These are phyloP conservation scores for Flueggea neowawraea DNA, from an alignment of 441 rosid genomes.

Conservation along the genomic window DNA sequence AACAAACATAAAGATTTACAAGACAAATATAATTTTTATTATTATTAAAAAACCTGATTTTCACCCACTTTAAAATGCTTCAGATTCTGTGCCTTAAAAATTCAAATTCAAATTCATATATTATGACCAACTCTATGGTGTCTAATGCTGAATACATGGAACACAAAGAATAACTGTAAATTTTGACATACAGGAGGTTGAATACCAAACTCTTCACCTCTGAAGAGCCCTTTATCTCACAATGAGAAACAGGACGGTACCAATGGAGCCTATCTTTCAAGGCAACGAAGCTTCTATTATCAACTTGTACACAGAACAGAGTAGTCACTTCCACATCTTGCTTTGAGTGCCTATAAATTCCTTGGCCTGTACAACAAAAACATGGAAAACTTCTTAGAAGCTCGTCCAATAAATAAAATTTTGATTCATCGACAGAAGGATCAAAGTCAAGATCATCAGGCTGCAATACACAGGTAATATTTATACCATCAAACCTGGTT, in stretches of 20 bases:
- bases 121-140: too few species aligned
- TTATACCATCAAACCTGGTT: too few species aligned
- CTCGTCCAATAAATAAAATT: neutral
- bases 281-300: neutral
- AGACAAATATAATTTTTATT: too few species aligned
- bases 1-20: too few species aligned
- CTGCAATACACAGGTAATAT: too few species aligned
- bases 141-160: neutral
- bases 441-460: too few species aligned
- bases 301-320: neutral
- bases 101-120: too few species aligned
- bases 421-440: neutral
- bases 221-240: neutral
- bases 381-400: constrained; percentile 10
- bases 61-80: too few species aligned
- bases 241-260: neutral
- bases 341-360: constrained; percentile 1
- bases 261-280: neutral
- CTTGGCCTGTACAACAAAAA: constrained; percentile 36
- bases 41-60: too few species aligned
- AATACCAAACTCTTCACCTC: neutral
- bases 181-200: neutral
- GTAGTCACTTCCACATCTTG: neutral
- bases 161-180: neutral
- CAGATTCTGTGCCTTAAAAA: too few species aligned